Evolutionary conservation across 495 filamentous ascomycete species (phyloP), one percentile per base, ranked within the genome.

Genomic region (Hypoxylon perforatum): DNA sequence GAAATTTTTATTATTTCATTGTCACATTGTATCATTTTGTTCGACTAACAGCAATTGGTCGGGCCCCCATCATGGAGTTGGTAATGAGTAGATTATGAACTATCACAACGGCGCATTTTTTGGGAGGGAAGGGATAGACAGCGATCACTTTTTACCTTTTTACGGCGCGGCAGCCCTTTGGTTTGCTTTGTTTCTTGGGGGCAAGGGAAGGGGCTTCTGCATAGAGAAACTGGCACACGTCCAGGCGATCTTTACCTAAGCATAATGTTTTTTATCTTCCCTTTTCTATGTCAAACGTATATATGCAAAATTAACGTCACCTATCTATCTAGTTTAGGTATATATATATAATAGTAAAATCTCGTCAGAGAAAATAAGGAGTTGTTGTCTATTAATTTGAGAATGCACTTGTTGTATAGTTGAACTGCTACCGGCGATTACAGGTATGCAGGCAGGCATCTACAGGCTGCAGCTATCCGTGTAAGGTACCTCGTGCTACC

Each of bases 71-170:
- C 17, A 33, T 9, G 66, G 61, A 55, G 61, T 58, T 53, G 60
- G 44, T 69, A 69, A 69, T 45, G 66, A 69, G 39, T 35, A 64
- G 38, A 61, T 69, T 50, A 69, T 44, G 66, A 69, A 69, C 50
- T 53, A 53, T 45, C 41, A 58, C 23, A 45, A 63, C 23, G 66
- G 66, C 66, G 66, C 36, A 64, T 61, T 12, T 11, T 38, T 38
- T 59, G 61, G 57, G 66, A 51, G 64, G n/a, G n/a, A n/a, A n/a
- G n/a, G n/a, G 60, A 65, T 54, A 63, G 22, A 49, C 59, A 47
- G 56, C 19, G 25, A 30, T n/a, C 39, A 3, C 10, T 47, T n/a
- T 28, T 42, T 59, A 12, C 35, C 18, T 36, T 53, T 59, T 38
- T 55, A 56, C 21, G 56, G 65, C 55, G 60, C 48, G n/a, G 47